Conservation (phyloP, 371 early-diverging fungal species). For the Rozella allomycis region DNA sequence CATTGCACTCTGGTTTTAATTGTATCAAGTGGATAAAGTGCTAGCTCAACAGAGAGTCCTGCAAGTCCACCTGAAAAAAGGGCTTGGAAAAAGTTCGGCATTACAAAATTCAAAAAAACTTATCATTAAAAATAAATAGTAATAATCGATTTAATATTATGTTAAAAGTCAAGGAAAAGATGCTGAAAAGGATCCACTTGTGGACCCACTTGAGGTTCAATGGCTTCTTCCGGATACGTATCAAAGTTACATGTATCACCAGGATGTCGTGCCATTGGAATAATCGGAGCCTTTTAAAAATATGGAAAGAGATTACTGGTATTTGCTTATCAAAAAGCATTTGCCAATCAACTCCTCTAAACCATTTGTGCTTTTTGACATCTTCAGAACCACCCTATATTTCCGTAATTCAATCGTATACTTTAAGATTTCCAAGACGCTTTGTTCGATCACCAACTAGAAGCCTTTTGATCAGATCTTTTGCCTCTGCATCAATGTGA, state of each 20-base stretch:
- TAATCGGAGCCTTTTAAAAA: too few relatives aligned
- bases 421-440: slow-evolving; percentile 14
- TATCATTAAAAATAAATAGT: too few relatives aligned
- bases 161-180: too few relatives aligned
- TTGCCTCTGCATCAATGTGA: slow-evolving; percentile 12
- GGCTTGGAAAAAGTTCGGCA: too few relatives aligned
- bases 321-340: neutral
- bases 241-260: slow-evolving; percentile 1
- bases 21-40: slow-evolving; percentile 75
- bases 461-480: slow-evolving; percentile 18
- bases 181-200: too few relatives aligned
- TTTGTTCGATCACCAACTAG: neutral
- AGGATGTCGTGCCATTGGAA: neutral
- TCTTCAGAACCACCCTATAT: slow-evolving; percentile 2
- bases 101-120: too few relatives aligned
- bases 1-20: slow-evolving; percentile 66
- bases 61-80: slow-evolving; percentile 66
- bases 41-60: slow-evolving; percentile 65
- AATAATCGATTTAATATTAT: too few relatives aligned
- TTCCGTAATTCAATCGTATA: too few relatives aligned
- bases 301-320: too few relatives aligned
- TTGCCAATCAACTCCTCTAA: slow-evolving; percentile 4
- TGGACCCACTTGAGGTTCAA: too few relatives aligned
- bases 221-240: neutral
- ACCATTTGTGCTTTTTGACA: slow-evolving; percentile 10